Base-by-base conservation (phyloP, 148 eudicot species). In the Simmondsia chinensis region DNA sequence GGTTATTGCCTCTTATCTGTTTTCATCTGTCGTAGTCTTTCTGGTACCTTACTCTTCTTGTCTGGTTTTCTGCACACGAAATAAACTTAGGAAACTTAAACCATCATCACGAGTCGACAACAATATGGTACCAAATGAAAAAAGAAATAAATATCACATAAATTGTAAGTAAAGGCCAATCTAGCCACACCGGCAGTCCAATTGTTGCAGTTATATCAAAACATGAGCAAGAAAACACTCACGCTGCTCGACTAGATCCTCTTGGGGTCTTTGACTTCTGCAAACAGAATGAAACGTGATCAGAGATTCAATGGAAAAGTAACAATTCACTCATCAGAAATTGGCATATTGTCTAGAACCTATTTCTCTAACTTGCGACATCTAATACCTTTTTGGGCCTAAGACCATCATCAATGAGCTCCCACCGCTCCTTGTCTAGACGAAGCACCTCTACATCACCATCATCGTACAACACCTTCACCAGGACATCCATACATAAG, bases 361-460 rank as follows among this genome's bases (percentile, higher is more conserved):
- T 0, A 33, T 19, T 13, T 46, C 6, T 18, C 26, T n/a, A n/a
- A n/a, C 35, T 6, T 32, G n/a, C 0, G 38, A 22, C 9, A 39
- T 14, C 42, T 52, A 65, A 54, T 50, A 84, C 86, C 72, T 79
- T 77, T 47, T 44, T 48, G 33, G 61, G 51, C 59, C 55, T 71
- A 15, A 28, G 59, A 33, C 51, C 76, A n/a, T 48, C 62, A 31
- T 70, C 75, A 64, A 82, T 50, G 31, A 68, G 68, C 64, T 76
- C 89, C 99, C 99, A 91, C 20, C 77, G 75, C 62, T 86, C 95
- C 66, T 71, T 91, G 20, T 68, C 74, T 24, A 91, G 62, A 51
- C 65, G 63, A 33, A 91, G 86, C 56, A 91, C 88, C 68, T 91
- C 99, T 43, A 86, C 86, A 31, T 91, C 99, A 27, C 88, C 94